These are phyloP conservation scores for Fusarium aywerte DNA, from an alignment of 2,329 filamentous ascomycete genomes.

Conservation along the genomic window DNA sequence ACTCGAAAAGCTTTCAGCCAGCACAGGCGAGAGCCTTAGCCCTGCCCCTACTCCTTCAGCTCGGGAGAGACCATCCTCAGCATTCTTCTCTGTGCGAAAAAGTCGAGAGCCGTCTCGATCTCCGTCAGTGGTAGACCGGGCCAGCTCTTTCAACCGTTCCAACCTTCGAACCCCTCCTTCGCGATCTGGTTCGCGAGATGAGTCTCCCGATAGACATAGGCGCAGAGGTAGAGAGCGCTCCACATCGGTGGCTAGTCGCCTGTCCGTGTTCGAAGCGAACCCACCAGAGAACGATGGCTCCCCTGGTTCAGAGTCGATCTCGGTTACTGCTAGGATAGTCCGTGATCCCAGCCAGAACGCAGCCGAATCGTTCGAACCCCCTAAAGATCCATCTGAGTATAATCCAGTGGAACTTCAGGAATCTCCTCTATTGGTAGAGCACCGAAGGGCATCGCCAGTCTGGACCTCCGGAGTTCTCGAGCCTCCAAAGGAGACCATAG, in stretches of 20 bases:
- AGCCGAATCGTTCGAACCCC: slow-evolving; percentile 54
- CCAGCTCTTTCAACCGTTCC: slow-evolving; percentile 53
- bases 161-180: slow-evolving; percentile 49
- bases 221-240: slow-evolving; percentile 58
- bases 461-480: slow-evolving; percentile 46
- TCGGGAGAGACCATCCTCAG: slow-evolving; percentile 60
- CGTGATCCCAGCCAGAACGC: slow-evolving; percentile 67
- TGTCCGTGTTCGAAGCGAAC: slow-evolving; percentile 65
- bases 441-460: slow-evolving; percentile 55
- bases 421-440: slow-evolving; percentile 68
- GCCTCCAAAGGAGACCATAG: slow-evolving; percentile 57
- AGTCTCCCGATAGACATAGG: slow-evolving; percentile 57
- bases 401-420: slow-evolving; percentile 65
- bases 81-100: slow-evolving; percentile 70
- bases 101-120: slow-evolving; percentile 57
- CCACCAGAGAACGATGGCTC: slow-evolving; percentile 37
- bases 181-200: slow-evolving; percentile 55
- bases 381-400: slow-evolving; percentile 57
- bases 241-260: slow-evolving; percentile 64
- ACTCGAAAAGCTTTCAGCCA: slow-evolving; percentile 78
- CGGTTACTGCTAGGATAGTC: slow-evolving; percentile 86
- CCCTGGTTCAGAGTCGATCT: slow-evolving; percentile 76
- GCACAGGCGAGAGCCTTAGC: slow-evolving; percentile 42
- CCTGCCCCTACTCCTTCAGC: slow-evolving; percentile 28
- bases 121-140: slow-evolving; percentile 58